Evolutionary conservation across 352 stramenopile genomes (phyloP).

Genomic region (Phytophthora gonapodyides): DNA sequence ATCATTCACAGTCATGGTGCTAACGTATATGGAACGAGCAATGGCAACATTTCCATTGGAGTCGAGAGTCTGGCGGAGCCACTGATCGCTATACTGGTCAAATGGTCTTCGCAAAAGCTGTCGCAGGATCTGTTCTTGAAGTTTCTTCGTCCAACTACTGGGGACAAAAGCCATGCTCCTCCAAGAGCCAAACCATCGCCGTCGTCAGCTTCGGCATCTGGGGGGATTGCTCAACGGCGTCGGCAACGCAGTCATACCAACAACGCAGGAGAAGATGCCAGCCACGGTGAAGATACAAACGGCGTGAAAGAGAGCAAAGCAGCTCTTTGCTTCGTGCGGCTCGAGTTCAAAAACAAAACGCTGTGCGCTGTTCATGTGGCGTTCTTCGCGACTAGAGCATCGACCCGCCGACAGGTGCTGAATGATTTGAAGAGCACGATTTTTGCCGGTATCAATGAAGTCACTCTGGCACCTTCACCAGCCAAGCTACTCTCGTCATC

Average conservation of each 20-base stretch:
- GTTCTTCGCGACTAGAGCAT: constrained; percentile 82
- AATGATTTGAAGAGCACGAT: constrained; percentile 75
- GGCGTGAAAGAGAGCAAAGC: constrained; percentile 45
- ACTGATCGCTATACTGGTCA: constrained; percentile 57
- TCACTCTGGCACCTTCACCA: constrained; percentile 30
- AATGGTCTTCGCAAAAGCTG: constrained; percentile 82
- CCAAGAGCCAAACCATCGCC: constrained; percentile 29
- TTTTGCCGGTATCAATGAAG: constrained; percentile 58
- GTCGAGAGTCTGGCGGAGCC: constrained; percentile 63
- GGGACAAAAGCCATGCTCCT: constrained; percentile 29
- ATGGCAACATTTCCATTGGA: constrained; percentile 41
- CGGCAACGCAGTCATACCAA: constrained; percentile 45
- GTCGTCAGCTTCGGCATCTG: constrained; percentile 22
- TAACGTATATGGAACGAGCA: constrained; percentile 41
- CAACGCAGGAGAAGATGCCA: constrained; percentile 26
- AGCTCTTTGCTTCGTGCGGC: constrained; percentile 81
- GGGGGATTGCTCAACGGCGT: constrained; percentile 40
- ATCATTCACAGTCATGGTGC: constrained; percentile 41
- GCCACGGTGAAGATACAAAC: constrained; percentile 22
- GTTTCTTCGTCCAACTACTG: constrained; percentile 53
- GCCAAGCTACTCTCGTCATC: constrained; percentile 33
- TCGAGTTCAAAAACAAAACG: constrained; percentile 83
- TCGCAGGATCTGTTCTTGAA: constrained; percentile 82
- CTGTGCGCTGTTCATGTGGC: constrained; percentile 80
- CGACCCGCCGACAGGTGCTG: constrained; percentile 66